phyloP scores from a whole-genome alignment of 805 yeast genomes.

The Dipodascus geniculatus region DNA sequence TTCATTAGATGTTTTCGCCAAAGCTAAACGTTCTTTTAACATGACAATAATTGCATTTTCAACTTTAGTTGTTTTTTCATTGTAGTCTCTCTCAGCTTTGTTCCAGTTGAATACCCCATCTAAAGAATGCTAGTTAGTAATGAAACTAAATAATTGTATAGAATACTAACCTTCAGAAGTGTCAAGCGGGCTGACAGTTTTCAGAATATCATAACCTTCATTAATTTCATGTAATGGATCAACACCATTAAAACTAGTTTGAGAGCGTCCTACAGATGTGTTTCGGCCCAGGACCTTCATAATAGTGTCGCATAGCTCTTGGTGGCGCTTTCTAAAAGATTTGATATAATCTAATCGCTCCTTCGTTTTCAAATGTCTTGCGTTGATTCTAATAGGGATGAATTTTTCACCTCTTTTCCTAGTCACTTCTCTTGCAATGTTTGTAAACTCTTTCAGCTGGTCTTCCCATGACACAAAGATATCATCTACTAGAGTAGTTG shows the following conservation, averaged over 20 bases:
- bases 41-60: conserved; percentile 35
- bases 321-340: conserved; percentile 42
- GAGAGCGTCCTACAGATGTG: not conserved
- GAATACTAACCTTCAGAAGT: conserved; percentile 14
- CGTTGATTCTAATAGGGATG: conserved; percentile 48
- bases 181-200: conserved; percentile 29
- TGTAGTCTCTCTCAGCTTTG: conserved; percentile 31
- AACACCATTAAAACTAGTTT: conserved; percentile 13
- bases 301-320: conserved; percentile 33
- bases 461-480: conserved; percentile 45
- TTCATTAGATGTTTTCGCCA: conserved; percentile 33
- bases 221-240: conserved; percentile 27
- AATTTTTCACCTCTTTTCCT: conserved; percentile 65
- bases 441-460: conserved; percentile 49
- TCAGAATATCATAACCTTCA: conserved; percentile 32
- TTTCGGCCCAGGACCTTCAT: conserved; percentile 15
- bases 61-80: conserved; percentile 30
- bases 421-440: conserved; percentile 59
- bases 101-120: conserved; percentile 29
- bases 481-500: conserved; percentile 22
- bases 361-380: conserved; percentile 30
- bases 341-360: conserved; percentile 34
- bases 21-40: conserved; percentile 30
- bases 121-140: not conserved
- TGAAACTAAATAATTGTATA: conserved; percentile 7